Base-by-base conservation (phyloP, 345 rosid species). In the Jatropha curcas region DNA sequence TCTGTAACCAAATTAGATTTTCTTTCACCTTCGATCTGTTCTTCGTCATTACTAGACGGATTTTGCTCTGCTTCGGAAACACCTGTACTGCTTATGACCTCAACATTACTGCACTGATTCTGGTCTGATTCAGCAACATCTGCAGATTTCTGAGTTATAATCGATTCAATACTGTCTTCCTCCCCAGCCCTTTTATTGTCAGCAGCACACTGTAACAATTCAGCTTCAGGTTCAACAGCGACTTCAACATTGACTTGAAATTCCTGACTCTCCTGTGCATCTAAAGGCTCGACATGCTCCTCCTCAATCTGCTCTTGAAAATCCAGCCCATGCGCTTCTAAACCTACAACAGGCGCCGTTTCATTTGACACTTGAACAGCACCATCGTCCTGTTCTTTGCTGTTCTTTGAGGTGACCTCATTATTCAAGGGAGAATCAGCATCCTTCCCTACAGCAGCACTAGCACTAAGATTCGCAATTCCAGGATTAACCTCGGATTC, bases 1-100 rank as follows among this genome's bases (percentile, higher is more conserved):
- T 22, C 46, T 45, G 65, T 39, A 19, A 58, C 76, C 65, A 69
- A 76, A 65, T 75, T 71, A 48, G 76, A 69, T 77, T 77, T 59
- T 34, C 74, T 67, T 60, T 71, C 64, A 48, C 19, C 75, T 67
- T 71, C 66, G 55, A 63, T 45, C 68, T 60, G 57, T 67, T 70
- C 82, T 73, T 70, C 63, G 37, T 17, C 57, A 27, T 22, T 13
- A 28, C 69, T 35, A 65, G 55, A 45, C 13, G 45, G 69, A 46
- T 22, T 39, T 14, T 2, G 13, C 39, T 58, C 57, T 16, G 53
- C 20, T 27, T 58, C 73, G 28, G 11, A 19, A 43, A 20, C 13
- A 69, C 41, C 39, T 17, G 30, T 37, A 27, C 25, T 20, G 24
- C 1, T n/a, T 13, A 11, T 13, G 34, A 30, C 34, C 1, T 57